phyloP scores from a whole-genome alignment of 225 moss, liverwort and hornwort species.

The Antitrichia curtipendula region DNA sequence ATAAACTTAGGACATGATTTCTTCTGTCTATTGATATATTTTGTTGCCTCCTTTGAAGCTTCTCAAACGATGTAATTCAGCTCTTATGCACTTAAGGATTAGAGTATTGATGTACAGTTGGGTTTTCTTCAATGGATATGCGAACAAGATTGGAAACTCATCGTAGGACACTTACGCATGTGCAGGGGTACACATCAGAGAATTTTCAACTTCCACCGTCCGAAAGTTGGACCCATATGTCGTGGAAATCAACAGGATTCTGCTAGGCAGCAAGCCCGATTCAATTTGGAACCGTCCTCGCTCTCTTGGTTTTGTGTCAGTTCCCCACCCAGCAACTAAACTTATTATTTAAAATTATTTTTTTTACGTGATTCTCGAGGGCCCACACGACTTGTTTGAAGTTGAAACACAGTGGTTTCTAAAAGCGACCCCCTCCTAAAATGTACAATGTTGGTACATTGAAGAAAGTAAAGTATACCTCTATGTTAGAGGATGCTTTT shows the following conservation, averaged over 20 bases:
- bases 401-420: too few species aligned
- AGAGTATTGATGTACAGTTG: not conserved
- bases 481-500: too few species aligned
- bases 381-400: too few species aligned
- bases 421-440: too few species aligned
- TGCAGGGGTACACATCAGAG: constrained; percentile 13
- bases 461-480: too few species aligned
- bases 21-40: not conserved
- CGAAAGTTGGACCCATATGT: constrained; percentile 33
- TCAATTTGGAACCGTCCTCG: constrained; percentile 45
- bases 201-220: constrained; percentile 37
- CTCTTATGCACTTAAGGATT: not conserved
- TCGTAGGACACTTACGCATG: not conserved
- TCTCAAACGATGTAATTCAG: not conserved
- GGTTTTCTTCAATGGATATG: not conserved
- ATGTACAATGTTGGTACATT: too few species aligned
- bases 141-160: not conserved
- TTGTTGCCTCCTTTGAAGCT: not conserved
- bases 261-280: constrained; percentile 32
- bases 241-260: constrained; percentile 19
- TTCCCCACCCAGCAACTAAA: not conserved
- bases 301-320: constrained; percentile 30
- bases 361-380: too few species aligned
- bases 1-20: not conserved
- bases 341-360: too few species aligned